phyloP scores from a whole-genome alignment of 805 yeast species.

The Wickerhamomyces bisporus region DNA sequence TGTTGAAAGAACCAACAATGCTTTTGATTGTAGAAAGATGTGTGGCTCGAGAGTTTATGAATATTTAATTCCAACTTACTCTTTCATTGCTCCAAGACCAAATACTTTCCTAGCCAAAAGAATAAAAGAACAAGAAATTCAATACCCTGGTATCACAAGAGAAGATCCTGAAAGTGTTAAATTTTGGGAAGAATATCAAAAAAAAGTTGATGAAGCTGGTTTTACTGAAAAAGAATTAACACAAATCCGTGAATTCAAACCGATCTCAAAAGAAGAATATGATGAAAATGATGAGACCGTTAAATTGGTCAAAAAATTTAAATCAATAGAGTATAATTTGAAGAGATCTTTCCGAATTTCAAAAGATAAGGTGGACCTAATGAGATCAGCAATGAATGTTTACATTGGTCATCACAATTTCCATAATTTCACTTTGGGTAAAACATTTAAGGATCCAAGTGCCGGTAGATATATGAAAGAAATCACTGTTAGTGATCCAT shows the following conservation, averaged over 20 bases:
- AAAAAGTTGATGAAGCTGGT: conserved; percentile 29
- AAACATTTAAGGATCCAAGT: conserved; percentile 76
- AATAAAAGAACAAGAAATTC: conserved; percentile 45
- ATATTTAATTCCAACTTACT: conserved; percentile 86
- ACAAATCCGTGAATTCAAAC: conserved; percentile 23
- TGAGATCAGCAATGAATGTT: conserved; percentile 63
- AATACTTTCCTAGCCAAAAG: conserved; percentile 57
- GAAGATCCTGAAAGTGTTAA: conserved; percentile 62
- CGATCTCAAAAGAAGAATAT: conserved; percentile 33
- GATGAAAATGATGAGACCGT: conserved; percentile 33
- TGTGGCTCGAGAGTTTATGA: conserved; percentile 96
- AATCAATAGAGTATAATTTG: conserved; percentile 57
- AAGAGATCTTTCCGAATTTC: conserved; percentile 70
- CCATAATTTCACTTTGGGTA: conserved; percentile 85
- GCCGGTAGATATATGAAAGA: conserved; percentile 79
- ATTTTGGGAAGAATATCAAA: conserved; percentile 61
- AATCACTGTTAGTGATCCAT: conserved; percentile 78
- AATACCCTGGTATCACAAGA: conserved; percentile 55
- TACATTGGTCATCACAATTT: conserved; percentile 90
- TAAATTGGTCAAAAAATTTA: conserved; percentile 43
- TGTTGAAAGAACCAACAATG: conserved; percentile 77
- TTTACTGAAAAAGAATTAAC: conserved; percentile 25
- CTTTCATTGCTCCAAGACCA: conserved; percentile 89
- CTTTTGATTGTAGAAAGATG: conserved; percentile 92
- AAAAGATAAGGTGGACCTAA: conserved; percentile 50